A percentile compares a stretch with the other conserved stretches of the same genome.
phyloP scores from a whole-genome alignment of 2,329 filamentous ascomycete species.

The Colletotrichum echinochloae region DNA sequence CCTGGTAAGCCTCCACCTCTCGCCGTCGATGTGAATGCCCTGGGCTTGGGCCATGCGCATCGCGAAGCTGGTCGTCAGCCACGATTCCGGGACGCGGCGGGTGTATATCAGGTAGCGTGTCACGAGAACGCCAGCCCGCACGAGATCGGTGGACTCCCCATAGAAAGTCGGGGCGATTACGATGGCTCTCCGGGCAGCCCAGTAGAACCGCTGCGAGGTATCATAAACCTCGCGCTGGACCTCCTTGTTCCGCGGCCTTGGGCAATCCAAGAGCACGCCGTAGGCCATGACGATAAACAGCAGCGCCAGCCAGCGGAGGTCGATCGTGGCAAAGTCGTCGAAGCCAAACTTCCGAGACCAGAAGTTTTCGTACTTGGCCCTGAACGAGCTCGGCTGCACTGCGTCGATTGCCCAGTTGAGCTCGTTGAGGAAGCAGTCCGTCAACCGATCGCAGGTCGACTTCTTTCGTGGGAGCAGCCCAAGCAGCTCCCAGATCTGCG shows the following conservation, averaged over 20 bases:
- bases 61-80: conserved; percentile 56
- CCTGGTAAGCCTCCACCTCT: conserved; percentile 51
- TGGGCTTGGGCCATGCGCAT: conserved; percentile 58
- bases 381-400: conserved; percentile 51
- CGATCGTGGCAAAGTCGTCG: conserved; percentile 54
- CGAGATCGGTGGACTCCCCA: conserved; percentile 55
- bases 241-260: conserved; percentile 48
- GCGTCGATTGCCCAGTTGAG: conserved; percentile 53
- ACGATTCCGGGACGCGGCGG: conserved; percentile 53
- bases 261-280: conserved; percentile 52
- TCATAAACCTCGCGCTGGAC: conserved; percentile 52
- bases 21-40: conserved; percentile 57
- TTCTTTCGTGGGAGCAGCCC: conserved; percentile 53
- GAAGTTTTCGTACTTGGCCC: conserved; percentile 52
- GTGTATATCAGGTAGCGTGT: conserved; percentile 55
- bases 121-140: conserved; percentile 54
- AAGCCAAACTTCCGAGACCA: conserved; percentile 54
- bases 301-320: conserved; percentile 56
- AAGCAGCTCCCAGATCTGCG: conserved; percentile 56
- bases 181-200: conserved; percentile 53
- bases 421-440: conserved; percentile 50
- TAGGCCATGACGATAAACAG: conserved; percentile 56
- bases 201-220: conserved; percentile 55
- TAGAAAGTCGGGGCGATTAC: conserved; percentile 57
- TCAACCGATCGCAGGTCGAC: conserved; percentile 51